Evolutionary conservation across 176 grass and related monocot genomes (phyloP).

Genomic region (Musa schizocarpa): DNA sequence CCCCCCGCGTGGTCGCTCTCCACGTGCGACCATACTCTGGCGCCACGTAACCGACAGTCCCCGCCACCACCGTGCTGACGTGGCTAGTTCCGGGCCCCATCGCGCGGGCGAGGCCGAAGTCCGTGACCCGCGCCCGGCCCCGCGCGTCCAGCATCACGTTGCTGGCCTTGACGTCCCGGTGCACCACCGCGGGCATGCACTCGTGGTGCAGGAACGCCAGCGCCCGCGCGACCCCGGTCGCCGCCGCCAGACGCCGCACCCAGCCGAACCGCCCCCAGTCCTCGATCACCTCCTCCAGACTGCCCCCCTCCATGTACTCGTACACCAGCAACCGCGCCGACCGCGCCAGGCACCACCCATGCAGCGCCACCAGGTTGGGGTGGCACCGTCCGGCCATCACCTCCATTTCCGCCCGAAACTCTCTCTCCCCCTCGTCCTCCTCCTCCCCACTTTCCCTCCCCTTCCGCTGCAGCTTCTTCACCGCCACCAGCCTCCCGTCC

Average conservation of each 20-base stretch:
- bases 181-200: conserved; percentile 76
- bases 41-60: conserved; percentile 94
- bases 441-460: conserved; percentile 28
- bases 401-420: conserved; percentile 94
- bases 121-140: conserved; percentile 58
- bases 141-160: conserved; percentile 64
- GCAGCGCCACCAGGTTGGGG: conserved; percentile 74
- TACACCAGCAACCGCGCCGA: conserved; percentile 71
- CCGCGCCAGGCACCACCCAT: conserved; percentile 81
- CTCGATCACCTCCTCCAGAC: conserved; percentile 45
- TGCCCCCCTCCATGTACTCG: conserved; percentile 82
- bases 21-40: conserved; percentile 82
- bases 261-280: conserved; percentile 35
- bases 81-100: conserved; percentile 62
- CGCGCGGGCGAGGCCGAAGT: conserved; percentile 75
- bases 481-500: conserved; percentile 59
- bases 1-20: conserved; percentile 77
- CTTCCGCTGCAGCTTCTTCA: conserved; percentile 58
- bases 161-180: conserved; percentile 94
- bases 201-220: conserved; percentile 81
- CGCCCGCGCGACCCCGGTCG: conserved; percentile 56
- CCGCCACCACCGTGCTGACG: conserved; percentile 86
- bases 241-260: conserved; percentile 35
- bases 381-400: conserved; percentile 58
- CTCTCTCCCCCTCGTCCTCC: conserved; percentile 48